Evolutionary conservation across 306 rosid species (phyloP), one percentile per base, ranked within the genome.

Genomic region (Fragaria nilgerrensis): DNA sequence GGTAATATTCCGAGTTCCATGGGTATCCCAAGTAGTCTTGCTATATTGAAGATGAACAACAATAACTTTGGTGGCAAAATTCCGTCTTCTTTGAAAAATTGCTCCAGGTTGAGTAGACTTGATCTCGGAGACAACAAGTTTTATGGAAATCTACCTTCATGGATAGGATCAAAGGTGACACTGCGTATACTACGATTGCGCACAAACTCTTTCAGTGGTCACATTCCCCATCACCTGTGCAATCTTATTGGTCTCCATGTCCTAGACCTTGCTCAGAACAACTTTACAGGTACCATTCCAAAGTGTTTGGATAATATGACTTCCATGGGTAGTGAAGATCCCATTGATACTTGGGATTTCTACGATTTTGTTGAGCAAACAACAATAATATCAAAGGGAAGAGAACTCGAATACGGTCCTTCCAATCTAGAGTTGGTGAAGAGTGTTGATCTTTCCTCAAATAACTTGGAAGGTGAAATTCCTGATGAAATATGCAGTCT

Each of bases 391-490:
- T 6, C 14, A 17, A 79, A 66, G 14, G 70, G 48, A 27, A 44
- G 14, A 74, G 2, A 47, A 55, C 10, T 65, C 7, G n/a, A 27
- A 16, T 79, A 53, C 20, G 10, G 9, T 8, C 2, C 32, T 19
- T 0, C 2, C 7, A 5, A 2, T 17, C 0, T 5, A 53, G 0
- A 1, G 0, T 17, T 53, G 9, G 23, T 34, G 36, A 72, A 70
- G 1, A 34, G 58, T 50, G 27, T 78, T 13, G 41, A 78, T 34
- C 50, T 78, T 22, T 78, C 81, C 1, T 75, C 76, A 22, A 78
- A 78, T 56, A 29, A 43, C 9, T 77, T 77, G n/a, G 47, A 20
- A 25, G 81, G 81, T 7, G 43, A 43, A 44, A 68, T 77, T 25
- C 81, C 81, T 11, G 61, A 10, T 23, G 75, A 68, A 17, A 68